Evolutionary conservation across 176 grass and related monocot genomes (phyloP).

Genomic region (Thinopyrum elongatum): DNA sequence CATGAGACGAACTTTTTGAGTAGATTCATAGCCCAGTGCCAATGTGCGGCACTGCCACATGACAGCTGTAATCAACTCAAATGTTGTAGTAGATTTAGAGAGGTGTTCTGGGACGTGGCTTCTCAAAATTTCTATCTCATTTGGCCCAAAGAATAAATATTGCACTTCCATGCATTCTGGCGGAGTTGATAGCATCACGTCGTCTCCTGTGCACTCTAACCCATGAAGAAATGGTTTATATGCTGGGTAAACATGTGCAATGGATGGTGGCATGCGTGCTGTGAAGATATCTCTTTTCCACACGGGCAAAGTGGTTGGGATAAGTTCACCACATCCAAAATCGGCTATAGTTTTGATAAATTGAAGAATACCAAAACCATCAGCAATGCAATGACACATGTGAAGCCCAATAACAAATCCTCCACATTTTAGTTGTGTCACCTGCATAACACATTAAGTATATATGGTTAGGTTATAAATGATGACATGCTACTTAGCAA

Average conservation of each 20-base stretch:
- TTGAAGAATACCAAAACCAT: conserved; percentile 8
- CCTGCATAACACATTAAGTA: not conserved
- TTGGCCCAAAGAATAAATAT: conserved; percentile 4
- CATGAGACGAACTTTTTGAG: not conserved
- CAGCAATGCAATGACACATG: not conserved
- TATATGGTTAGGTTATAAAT: not conserved
- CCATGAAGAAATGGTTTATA: not conserved
- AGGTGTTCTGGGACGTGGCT: not conserved
- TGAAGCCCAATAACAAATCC: conserved; percentile 15
- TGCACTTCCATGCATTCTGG: conserved; percentile 1
- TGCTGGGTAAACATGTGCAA: not conserved
- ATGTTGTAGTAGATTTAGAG: not conserved
- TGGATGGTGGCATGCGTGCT: not conserved
- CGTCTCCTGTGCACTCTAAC: not conserved
- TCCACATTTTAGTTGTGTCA: conserved; percentile 13
- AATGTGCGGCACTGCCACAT: conserved; percentile 6
- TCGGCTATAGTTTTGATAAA: conserved; percentile 1
- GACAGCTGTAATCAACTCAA: not conserved
- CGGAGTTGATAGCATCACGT: not conserved
- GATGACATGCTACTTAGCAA: not conserved
- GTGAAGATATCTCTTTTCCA: conserved; percentile 14
- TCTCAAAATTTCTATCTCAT: not conserved
- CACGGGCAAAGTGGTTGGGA: not conserved
- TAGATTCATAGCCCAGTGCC: not conserved
- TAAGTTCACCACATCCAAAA: not conserved